A percentile compares a stretch with the other conserved stretches of the same genome.
phyloP scores from a whole-genome alignment of 2,329 filamentous ascomycete species.

The Fusarium illudens region DNA sequence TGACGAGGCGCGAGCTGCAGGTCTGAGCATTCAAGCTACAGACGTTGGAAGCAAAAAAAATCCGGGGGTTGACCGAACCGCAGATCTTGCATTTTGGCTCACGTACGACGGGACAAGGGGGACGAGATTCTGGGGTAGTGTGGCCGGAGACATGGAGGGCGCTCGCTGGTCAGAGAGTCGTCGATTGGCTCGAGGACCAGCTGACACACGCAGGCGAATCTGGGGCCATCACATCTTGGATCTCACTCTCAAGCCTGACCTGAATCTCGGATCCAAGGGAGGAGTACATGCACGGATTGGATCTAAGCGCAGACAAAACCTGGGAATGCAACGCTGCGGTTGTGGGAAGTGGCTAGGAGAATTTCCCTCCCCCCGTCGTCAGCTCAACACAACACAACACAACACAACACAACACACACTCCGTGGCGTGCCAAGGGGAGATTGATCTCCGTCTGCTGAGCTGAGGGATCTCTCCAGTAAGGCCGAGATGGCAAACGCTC shows the following conservation, averaged over 20 bases:
- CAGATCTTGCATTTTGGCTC: constrained; percentile 15
- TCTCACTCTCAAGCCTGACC: neutral
- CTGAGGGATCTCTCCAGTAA: neutral
- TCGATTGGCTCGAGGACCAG: neutral
- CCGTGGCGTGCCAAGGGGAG: constrained; percentile 15
- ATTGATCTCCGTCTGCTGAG: constrained; percentile 18
- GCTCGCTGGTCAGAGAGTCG: neutral
- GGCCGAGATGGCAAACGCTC: neutral
- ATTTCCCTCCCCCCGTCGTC: no score
- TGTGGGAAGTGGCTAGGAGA: neutral
- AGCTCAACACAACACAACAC: constrained; percentile 27
- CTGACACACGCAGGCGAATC: neutral
- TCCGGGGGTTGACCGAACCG: constrained; percentile 7
- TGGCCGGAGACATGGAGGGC: constrained; percentile 37
- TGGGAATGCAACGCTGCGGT: neutral
- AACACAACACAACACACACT: no score
- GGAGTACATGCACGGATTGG: neutral
- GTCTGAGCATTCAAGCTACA: neutral
- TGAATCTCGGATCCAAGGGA: neutral
- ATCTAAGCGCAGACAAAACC: neutral
- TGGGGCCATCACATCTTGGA: neutral
- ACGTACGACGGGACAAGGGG: constrained; percentile 22
- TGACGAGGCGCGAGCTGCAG: neutral
- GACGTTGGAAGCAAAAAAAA: neutral
- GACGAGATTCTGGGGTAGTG: constrained; percentile 21